phyloP scores from a whole-genome alignment of 1,139 yeast species.

The Saccharomyces hybrid region DNA sequence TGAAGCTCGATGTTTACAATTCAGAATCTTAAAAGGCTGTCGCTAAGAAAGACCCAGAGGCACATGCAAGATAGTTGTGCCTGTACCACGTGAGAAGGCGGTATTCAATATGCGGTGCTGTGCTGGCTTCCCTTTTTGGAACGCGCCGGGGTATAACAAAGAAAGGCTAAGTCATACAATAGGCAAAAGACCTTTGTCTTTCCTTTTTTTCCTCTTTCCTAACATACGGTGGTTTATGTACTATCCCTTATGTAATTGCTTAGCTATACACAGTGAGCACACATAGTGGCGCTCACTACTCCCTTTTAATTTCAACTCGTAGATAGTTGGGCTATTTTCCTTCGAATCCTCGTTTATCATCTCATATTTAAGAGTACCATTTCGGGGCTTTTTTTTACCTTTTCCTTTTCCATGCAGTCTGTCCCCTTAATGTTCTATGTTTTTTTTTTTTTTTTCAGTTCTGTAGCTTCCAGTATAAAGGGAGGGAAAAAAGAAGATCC shows the following conservation, averaged over 20 bases:
- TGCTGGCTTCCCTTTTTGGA: not conserved
- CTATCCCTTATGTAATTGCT: not conserved
- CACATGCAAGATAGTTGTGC: not conserved
- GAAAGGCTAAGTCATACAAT: not conserved
- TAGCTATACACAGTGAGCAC: not conserved
- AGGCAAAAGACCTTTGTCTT: not conserved
- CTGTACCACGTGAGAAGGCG: not conserved
- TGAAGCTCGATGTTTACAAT: not conserved
- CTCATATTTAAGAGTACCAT: not conserved
- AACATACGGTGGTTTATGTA: not conserved
- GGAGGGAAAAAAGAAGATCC: not conserved
- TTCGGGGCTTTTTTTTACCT: not conserved
- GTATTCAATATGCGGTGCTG: not conserved
- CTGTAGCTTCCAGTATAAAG: not conserved
- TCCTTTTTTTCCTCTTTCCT: not conserved
- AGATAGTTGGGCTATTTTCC: not conserved
- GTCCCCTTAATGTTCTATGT: not conserved
- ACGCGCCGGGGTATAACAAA: not conserved
- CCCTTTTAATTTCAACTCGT: not conserved
- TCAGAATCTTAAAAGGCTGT: not conserved
- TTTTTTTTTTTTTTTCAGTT: not conserved
- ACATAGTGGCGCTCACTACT: not conserved
- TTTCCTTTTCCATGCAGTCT: not conserved
- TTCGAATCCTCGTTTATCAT: not conserved
- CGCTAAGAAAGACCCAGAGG: not conserved